Evolutionary conservation across 2,329 filamentous ascomycete genomes (phyloP).

Genomic region (Cytospora schulzeri): DNA sequence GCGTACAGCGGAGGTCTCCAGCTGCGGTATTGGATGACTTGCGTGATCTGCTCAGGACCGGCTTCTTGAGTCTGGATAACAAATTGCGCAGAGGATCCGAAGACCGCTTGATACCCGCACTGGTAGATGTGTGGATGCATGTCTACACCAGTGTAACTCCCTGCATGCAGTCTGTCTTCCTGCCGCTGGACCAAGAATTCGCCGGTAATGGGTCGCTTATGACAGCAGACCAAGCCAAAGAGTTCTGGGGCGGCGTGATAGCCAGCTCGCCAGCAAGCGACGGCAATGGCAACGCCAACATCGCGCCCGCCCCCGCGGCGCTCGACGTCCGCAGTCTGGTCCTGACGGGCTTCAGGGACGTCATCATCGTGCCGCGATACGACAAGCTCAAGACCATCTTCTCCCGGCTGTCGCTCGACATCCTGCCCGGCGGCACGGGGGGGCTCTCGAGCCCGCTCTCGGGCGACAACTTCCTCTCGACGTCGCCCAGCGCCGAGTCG

Average conservation of each 20-base stretch:
- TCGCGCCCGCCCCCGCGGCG: slow-evolving; percentile 53
- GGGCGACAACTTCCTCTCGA: slow-evolving; percentile 48
- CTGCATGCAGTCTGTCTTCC: slow-evolving; percentile 92
- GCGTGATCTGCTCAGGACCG: slow-evolving; percentile 73
- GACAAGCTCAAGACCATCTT: slow-evolving; percentile 88
- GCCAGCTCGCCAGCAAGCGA: slow-evolving; percentile 34
- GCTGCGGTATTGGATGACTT: slow-evolving; percentile 75
- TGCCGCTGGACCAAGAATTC: slow-evolving; percentile 92
- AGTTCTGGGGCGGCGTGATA: slow-evolving; percentile 83
- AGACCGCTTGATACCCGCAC: slow-evolving; percentile 82
- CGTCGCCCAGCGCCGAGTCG: slow-evolving; percentile 53
- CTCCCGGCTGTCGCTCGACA: slow-evolving; percentile 85
- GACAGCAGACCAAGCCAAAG: slow-evolving; percentile 74
- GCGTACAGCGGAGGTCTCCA: slow-evolving; percentile 72
- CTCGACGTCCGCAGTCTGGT: slow-evolving; percentile 89
- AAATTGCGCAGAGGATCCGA: slow-evolving; percentile 78
- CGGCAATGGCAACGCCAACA: slow-evolving; percentile 41
- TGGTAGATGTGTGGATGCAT: slow-evolving; percentile 93
- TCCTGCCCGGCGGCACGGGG: slow-evolving; percentile 57
- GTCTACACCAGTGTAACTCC: slow-evolving; percentile 89
- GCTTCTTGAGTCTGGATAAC: slow-evolving; percentile 84
- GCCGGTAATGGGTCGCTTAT: slow-evolving; percentile 81
- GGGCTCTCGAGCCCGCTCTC: slow-evolving; percentile 56
- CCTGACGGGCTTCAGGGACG: slow-evolving; percentile 84
- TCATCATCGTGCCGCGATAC: slow-evolving; percentile 84